These are phyloP conservation scores for Aspergillus saccharolyticus DNA, from an alignment of 495 filamentous ascomycete species.

Conservation along the genomic window DNA sequence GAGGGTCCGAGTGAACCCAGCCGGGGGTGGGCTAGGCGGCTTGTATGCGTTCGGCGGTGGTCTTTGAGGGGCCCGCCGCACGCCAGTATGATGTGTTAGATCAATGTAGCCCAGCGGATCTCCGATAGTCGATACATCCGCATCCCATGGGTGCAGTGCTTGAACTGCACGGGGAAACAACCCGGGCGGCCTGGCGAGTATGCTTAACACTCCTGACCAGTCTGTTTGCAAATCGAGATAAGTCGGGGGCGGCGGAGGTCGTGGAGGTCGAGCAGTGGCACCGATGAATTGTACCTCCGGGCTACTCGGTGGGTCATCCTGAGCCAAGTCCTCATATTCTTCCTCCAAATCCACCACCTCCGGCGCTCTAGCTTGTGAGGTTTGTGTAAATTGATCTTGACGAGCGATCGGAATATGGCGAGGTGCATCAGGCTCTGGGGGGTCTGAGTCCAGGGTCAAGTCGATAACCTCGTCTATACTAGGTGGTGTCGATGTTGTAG, in stretches of 20 bases:
- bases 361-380: conserved; percentile 31
- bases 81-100: conserved; percentile 25
- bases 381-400: conserved; percentile 25
- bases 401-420: conserved; percentile 5
- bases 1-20: conserved; percentile 61
- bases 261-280: conserved; percentile 18
- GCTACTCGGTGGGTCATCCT: conserved; percentile 25
- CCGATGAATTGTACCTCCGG: conserved; percentile 40
- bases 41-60: conserved; percentile 50
- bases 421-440: conserved; percentile 21
- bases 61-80: conserved; percentile 12
- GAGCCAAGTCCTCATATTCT: conserved; percentile 8
- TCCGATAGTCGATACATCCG: conserved; percentile 21
- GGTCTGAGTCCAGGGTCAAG: conserved; percentile 48
- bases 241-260: conserved; percentile 3
- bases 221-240: neutral
- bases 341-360: conserved; percentile 36
- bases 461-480: conserved; percentile 47
- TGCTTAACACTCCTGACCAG: too few relatives aligned
- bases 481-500: conserved; percentile 28
- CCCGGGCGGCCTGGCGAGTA: neutral
- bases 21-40: conserved; percentile 49
- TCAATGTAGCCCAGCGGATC: conserved; percentile 15
- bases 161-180: neutral
- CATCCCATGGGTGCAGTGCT: neutral